phyloP scores from a whole-genome alignment of 805 yeast genomes.

The Diddensiella transvaalensis region DNA sequence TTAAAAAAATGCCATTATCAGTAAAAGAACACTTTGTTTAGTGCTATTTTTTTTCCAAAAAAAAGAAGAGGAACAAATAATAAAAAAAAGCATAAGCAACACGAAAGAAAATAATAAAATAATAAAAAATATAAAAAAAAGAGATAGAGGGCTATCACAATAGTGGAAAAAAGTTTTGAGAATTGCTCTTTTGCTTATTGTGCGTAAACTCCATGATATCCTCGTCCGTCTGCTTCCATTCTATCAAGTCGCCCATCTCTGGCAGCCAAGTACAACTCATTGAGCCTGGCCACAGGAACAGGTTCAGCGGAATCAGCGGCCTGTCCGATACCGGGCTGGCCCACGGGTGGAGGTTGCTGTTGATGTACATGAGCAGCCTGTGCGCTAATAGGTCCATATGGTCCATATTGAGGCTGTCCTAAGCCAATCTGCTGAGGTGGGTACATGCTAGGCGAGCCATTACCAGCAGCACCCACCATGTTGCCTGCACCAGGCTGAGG shows the following conservation, averaged over 20 bases:
- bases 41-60: background rate
- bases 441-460: background rate
- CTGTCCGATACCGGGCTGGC: background rate
- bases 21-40: too few relatives aligned
- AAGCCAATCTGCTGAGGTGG: constrained; percentile 35
- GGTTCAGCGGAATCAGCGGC: constrained; percentile 34
- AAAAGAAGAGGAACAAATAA: background rate
- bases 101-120: constrained; percentile 1
- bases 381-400: constrained; percentile 33
- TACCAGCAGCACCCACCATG: background rate
- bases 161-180: background rate
- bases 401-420: constrained; percentile 34
- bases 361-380: constrained; percentile 27
- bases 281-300: constrained; percentile 42
- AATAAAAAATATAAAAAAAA: constrained; percentile 3
- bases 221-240: constrained; percentile 46
- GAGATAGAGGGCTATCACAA: constrained; percentile 1
- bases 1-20: too few relatives aligned
- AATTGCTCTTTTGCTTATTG: constrained; percentile 25
- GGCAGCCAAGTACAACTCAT: constrained; percentile 52
- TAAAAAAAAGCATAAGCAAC: background rate
- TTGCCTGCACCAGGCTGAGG: constrained; percentile 4
- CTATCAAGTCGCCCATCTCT: constrained; percentile 54
- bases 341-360: constrained; percentile 12
- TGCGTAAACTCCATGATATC: constrained; percentile 41